Evolutionary conservation across 108 stramenopile genomes (phyloP).

Genomic region (Cyclostephanos invisitatus): DNA sequence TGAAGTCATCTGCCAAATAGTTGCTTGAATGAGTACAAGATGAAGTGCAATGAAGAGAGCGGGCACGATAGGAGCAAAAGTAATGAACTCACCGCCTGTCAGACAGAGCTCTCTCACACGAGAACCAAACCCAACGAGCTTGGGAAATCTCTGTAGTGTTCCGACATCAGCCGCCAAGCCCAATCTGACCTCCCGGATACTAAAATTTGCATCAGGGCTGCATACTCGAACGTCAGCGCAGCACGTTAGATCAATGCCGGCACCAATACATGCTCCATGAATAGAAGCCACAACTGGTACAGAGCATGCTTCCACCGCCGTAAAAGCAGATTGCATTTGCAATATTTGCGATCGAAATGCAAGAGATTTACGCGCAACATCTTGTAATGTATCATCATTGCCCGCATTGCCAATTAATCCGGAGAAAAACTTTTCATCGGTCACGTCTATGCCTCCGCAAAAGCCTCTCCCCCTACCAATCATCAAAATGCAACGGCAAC

Average conservation of each 20-base stretch:
- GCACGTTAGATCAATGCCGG: slow-evolving; percentile 69
- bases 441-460: slow-evolving; percentile 73
- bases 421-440: slow-evolving; percentile 58
- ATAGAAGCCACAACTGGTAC: slow-evolving; percentile 80
- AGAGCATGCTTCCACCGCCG: slow-evolving; percentile 72
- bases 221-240: slow-evolving; percentile 73
- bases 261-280: slow-evolving; percentile 77
- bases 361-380: slow-evolving; percentile 64
- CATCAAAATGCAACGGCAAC: slow-evolving; percentile 64
- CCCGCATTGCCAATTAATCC: slow-evolving; percentile 5
- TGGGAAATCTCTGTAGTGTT: slow-evolving; percentile 78
- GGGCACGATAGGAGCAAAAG: not conserved
- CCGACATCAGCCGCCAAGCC: slow-evolving; percentile 84
- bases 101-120: slow-evolving; percentile 68
- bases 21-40: slow-evolving; percentile 1
- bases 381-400: slow-evolving; percentile 24
- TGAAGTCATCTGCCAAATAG: slow-evolving; percentile 48
- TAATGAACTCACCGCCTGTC: slow-evolving; percentile 51
- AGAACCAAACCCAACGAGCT: slow-evolving; percentile 68
- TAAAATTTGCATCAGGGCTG: slow-evolving; percentile 55
- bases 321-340: slow-evolving; percentile 77
- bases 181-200: slow-evolving; percentile 66
- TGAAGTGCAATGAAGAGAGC: slow-evolving; percentile 2
- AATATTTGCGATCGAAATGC: slow-evolving; percentile 66
- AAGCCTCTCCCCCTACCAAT: slow-evolving; percentile 69